Percentiles rank a stretch among this genome's conserved stretches.
Conservation (phyloP, 2,329 filamentous ascomycete species). For the Ophiocordyceps polyrhachis-furcata region DNA sequence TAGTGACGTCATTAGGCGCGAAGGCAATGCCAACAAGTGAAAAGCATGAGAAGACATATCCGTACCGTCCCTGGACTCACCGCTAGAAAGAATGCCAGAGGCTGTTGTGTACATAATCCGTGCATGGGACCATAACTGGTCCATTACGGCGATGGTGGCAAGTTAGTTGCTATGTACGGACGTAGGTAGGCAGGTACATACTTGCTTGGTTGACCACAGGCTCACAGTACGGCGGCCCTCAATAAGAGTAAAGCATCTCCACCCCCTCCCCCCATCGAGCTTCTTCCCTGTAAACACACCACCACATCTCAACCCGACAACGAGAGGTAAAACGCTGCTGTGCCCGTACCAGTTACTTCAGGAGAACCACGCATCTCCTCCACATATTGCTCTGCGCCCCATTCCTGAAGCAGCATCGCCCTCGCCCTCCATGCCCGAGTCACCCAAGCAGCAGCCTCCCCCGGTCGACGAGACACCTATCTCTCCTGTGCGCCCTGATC, state of each 20-base stretch:
- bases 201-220: no score
- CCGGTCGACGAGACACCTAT: constrained; percentile 32
- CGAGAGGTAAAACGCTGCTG: background rate
- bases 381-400: background rate
- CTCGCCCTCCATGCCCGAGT: constrained; percentile 11
- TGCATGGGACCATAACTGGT: no score
- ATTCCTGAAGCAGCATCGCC: background rate
- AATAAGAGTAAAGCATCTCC: background rate
- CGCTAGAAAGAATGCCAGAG: no score
- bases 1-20: no score
- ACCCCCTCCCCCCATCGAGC: background rate
- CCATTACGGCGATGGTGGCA: no score
- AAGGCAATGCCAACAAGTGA: no score
- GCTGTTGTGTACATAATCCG: no score
- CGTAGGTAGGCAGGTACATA: no score
- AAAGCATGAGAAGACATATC: no score
- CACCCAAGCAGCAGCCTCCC: constrained; percentile 5
- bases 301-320: background rate
- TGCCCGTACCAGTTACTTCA: background rate
- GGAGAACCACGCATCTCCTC: background rate
- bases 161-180: no score
- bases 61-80: no score
- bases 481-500: constrained; percentile 32
- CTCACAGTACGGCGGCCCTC: background rate
- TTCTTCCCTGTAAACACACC: background rate